Evolutionary conservation across 371 early-diverging fungal species (phyloP).

Genomic region (Mortierella sp.): DNA sequence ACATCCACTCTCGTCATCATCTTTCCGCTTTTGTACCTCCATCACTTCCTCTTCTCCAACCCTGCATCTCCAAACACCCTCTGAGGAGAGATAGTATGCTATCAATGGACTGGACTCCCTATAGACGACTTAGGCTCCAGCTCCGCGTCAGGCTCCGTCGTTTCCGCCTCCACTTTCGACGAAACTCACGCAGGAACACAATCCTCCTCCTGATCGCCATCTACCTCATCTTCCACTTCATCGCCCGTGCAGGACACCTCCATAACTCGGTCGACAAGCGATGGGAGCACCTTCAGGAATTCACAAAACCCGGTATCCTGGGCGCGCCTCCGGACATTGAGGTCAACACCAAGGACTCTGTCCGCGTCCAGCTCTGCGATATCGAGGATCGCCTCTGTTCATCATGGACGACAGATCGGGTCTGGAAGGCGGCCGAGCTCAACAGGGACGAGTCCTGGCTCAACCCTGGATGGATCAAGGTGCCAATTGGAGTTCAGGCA

Average conservation of each 20-base stretch:
- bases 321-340: conserved; percentile 40
- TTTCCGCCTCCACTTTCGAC: conserved; percentile 12
- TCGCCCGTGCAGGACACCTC: conserved; percentile 15
- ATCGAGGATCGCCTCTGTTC: conserved; percentile 38
- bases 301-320: conserved; percentile 25
- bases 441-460: conserved; percentile 43
- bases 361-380: conserved; percentile 33
- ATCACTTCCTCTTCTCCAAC: neutral
- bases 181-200: conserved; percentile 21
- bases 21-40: neutral
- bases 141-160: conserved; percentile 17
- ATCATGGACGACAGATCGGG: conserved; percentile 19
- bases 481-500: conserved; percentile 36
- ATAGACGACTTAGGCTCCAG: conserved; percentile 9
- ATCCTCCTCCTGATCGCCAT: conserved; percentile 25
- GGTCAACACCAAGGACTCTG: conserved; percentile 4
- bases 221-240: conserved; percentile 18
- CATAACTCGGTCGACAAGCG: conserved; percentile 24
- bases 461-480: conserved; percentile 33
- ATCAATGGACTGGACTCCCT: conserved; percentile 32
- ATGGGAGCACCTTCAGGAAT: conserved; percentile 24
- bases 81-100: conserved; percentile 12
- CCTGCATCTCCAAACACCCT: neutral
- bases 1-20: neutral
- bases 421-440: conserved; percentile 32